Evolutionary conservation across 2,329 filamentous ascomycete genomes (phyloP).

Genomic region (Penicillium aurantiogriseum): DNA sequence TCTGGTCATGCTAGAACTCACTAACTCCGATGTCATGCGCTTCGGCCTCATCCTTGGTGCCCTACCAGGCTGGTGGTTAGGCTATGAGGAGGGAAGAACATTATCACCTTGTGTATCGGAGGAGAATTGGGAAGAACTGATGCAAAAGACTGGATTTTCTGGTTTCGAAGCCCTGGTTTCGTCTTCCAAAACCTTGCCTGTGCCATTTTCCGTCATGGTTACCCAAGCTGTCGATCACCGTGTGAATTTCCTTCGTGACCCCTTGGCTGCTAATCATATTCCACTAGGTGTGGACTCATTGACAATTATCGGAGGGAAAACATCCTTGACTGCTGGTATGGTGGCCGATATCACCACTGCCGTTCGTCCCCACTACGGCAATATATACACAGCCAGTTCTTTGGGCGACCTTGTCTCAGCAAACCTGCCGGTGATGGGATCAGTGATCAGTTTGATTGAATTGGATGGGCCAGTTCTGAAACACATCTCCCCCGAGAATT

Average conservation of each 20-base stretch:
- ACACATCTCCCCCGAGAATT: slow-evolving; percentile 18
- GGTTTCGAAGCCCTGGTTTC: slow-evolving; percentile 22
- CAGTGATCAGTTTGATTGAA: slow-evolving; percentile 21
- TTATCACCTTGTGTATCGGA: slow-evolving; percentile 28
- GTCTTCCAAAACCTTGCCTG: neutral
- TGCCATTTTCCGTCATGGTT: slow-evolving; percentile 28
- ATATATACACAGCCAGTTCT: slow-evolving; percentile 4
- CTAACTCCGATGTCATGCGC: slow-evolving; percentile 21
- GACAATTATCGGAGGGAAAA: slow-evolving; percentile 20
- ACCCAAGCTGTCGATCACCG: slow-evolving; percentile 36
- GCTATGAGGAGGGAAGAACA: slow-evolving; percentile 24
- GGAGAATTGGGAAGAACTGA: slow-evolving; percentile 33
- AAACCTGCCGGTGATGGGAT: slow-evolving; percentile 21
- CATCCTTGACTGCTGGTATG: slow-evolving; percentile 6
- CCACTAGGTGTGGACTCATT: slow-evolving; percentile 11
- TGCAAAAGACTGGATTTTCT: slow-evolving; percentile 36
- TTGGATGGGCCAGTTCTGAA: slow-evolving; percentile 31
- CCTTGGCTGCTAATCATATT: slow-evolving; percentile 17
- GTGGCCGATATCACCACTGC: slow-evolving; percentile 6
- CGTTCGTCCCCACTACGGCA: slow-evolving; percentile 11
- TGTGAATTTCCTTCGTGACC: slow-evolving; percentile 27
- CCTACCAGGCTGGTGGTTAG: slow-evolving; percentile 41
- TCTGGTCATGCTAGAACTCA: slow-evolving; percentile 47
- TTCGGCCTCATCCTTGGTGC: slow-evolving; percentile 30
- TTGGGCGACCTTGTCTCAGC: slow-evolving; percentile 10